Conservation (phyloP, 192 early-diverging fungal species). For the Mortierella claussenii region DNA sequence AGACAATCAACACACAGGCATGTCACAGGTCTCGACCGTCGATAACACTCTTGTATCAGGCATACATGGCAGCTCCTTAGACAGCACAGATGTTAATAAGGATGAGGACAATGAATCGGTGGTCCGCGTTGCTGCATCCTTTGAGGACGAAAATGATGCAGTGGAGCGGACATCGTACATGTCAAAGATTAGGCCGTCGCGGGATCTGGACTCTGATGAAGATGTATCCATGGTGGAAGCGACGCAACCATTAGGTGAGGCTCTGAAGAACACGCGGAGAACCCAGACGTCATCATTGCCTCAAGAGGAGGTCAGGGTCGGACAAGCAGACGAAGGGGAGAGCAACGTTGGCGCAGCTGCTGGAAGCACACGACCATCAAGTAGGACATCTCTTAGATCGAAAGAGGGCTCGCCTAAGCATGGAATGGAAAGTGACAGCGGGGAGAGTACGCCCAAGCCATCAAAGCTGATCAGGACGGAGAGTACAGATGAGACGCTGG, state of each 20-base stretch:
- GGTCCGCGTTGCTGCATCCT: background rate
- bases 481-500: background rate
- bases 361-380: background rate
- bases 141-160: background rate
- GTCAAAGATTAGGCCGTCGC: too few species aligned
- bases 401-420: conserved; percentile 27
- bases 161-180: too few species aligned
- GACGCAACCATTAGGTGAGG: background rate
- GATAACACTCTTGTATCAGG: background rate
- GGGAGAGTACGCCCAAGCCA: conserved; percentile 7
- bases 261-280: background rate
- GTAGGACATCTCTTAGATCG: background rate
- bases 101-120: background rate
- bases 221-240: background rate
- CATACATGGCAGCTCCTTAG: background rate
- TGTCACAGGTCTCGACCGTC: background rate
- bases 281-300: background rate
- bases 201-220: background rate
- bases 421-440: conserved; percentile 7
- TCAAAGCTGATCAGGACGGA: conserved; percentile 19
- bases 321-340: background rate
- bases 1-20: background rate
- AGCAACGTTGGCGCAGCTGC: background rate
- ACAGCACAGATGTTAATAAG: background rate
- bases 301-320: background rate